These are phyloP conservation scores for Durio zibethinus DNA, from an alignment of 345 rosid species.

Conservation along the genomic window DNA sequence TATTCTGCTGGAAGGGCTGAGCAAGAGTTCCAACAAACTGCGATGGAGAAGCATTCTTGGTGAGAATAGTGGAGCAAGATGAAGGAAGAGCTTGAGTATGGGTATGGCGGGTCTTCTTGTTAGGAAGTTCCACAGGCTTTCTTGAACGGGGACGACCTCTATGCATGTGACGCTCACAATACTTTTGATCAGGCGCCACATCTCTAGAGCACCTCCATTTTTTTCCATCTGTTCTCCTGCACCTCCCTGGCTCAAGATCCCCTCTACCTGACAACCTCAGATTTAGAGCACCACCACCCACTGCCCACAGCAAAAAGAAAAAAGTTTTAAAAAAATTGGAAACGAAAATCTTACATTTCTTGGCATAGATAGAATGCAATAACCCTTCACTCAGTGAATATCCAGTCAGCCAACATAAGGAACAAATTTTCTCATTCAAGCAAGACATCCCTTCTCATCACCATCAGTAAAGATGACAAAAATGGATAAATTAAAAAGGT, in stretches of 20 bases:
- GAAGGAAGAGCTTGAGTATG: slow-evolving; percentile 9
- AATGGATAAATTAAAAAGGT: too few species aligned
- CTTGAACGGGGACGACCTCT: slow-evolving; percentile 98
- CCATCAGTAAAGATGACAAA: not conserved
- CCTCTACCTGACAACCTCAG: slow-evolving; percentile 37
- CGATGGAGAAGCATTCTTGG: slow-evolving; percentile 14
- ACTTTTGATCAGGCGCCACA: slow-evolving; percentile 67
- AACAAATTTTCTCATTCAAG: not conserved
- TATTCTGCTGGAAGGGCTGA: slow-evolving; percentile 17
- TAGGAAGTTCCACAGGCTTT: slow-evolving; percentile 87
- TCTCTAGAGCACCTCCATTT: slow-evolving; percentile 91
- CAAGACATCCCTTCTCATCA: not conserved
- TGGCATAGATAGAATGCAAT: not conserved
- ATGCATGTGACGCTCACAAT: slow-evolving; percentile 81
- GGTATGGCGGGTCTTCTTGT: slow-evolving; percentile 30
- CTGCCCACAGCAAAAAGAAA: slow-evolving; percentile 22
- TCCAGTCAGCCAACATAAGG: not conserved
- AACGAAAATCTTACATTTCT: not conserved
- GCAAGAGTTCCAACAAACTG: slow-evolving; percentile 7
- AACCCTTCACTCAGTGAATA: not conserved
- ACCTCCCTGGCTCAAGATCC: slow-evolving; percentile 79
- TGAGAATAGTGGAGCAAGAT: not conserved
- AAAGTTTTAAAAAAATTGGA: too few species aligned
- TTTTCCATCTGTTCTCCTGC: slow-evolving; percentile 82
- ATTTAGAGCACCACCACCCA: slow-evolving; percentile 29